Percentiles rank a stretch among this genome's conserved stretches.
Evolutionary conservation across 2,329 filamentous ascomycete genomes (phyloP).

Genomic region (Neodidymelliopsis sp.): DNA sequence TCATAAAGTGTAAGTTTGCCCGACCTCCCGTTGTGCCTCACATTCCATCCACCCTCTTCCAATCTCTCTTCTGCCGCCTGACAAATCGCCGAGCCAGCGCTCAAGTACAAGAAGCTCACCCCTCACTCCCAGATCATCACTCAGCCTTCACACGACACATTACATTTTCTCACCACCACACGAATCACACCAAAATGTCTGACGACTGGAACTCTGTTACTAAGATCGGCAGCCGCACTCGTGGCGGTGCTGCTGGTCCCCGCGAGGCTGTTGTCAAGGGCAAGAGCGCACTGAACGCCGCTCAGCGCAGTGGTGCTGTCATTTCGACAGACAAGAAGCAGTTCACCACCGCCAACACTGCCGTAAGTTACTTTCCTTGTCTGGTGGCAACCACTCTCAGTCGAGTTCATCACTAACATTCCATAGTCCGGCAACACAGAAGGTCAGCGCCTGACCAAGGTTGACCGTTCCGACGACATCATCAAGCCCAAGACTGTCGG

Average conservation of each 20-base stretch:
- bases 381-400: not conserved
- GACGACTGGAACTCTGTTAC: constrained; percentile 87
- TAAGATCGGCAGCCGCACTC: constrained; percentile 90
- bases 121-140: constrained; percentile 19
- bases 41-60: constrained; percentile 9
- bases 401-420: constrained; percentile 5
- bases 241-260: constrained; percentile 68
- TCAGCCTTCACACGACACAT: constrained; percentile 18
- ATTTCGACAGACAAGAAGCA: constrained; percentile 90
- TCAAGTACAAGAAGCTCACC: constrained; percentile 19
- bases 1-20: constrained; percentile 19
- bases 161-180: constrained; percentile 10
- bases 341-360: constrained; percentile 73
- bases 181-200: constrained; percentile 61
- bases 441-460: constrained; percentile 96
- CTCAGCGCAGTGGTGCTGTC: constrained; percentile 78
- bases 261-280: constrained; percentile 91
- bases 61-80: constrained; percentile 8
- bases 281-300: constrained; percentile 85
- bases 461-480: constrained; percentile 96
- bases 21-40: not conserved
- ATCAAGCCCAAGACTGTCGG: constrained; percentile 92
- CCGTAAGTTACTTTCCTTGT: constrained; percentile 64
- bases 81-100: constrained; percentile 16
- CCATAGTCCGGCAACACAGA: constrained; percentile 57